These are phyloP conservation scores for Thelonectria olida DNA, from an alignment of 2,329 filamentous ascomycete genomes.

Conservation along the genomic window DNA sequence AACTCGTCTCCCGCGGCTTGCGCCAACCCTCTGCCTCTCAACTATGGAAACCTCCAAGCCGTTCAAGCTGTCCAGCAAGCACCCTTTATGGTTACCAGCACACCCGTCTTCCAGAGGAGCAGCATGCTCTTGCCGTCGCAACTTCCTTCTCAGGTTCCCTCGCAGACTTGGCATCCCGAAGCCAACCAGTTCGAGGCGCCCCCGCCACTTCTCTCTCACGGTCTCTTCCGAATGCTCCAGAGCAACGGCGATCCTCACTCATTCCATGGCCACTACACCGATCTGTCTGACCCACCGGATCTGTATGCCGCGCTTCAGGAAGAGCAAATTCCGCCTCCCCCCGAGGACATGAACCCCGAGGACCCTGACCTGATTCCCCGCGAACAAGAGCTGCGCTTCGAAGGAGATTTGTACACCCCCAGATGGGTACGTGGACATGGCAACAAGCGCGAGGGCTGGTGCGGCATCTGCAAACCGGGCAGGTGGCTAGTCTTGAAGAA, in stretches of 20 bases:
- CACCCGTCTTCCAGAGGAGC: conserved; percentile 61
- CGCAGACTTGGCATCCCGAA: conserved; percentile 59
- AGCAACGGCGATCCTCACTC: conserved; percentile 77
- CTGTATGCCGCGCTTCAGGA: conserved; percentile 79
- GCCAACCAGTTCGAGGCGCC: conserved; percentile 67
- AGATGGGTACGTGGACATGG: conserved; percentile 86
- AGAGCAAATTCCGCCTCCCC: conserved; percentile 77
- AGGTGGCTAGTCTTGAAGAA: conserved; percentile 90
- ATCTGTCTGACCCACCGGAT: conserved; percentile 79
- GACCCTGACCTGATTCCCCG: conserved; percentile 80
- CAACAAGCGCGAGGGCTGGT: conserved; percentile 90
- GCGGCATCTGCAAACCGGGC: conserved; percentile 85
- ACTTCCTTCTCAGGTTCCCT: conserved; percentile 61
- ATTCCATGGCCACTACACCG: conserved; percentile 75
- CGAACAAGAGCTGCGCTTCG: conserved; percentile 81
- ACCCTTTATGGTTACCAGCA: conserved; percentile 63
- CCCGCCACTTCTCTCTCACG: conserved; percentile 73
- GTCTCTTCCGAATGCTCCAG: conserved; percentile 77
- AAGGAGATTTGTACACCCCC: conserved; percentile 84
- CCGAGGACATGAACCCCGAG: conserved; percentile 82
- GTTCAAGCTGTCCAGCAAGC: conserved; percentile 63
- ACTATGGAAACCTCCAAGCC: conserved; percentile 64
- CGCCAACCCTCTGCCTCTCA: conserved; percentile 60
- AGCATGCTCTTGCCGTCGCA: conserved; percentile 65
- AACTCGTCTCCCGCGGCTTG: conserved; percentile 53